Evolutionary conservation across 352 stramenopile species (phyloP).

Genomic region (Globisporangium carolinianum): DNA sequence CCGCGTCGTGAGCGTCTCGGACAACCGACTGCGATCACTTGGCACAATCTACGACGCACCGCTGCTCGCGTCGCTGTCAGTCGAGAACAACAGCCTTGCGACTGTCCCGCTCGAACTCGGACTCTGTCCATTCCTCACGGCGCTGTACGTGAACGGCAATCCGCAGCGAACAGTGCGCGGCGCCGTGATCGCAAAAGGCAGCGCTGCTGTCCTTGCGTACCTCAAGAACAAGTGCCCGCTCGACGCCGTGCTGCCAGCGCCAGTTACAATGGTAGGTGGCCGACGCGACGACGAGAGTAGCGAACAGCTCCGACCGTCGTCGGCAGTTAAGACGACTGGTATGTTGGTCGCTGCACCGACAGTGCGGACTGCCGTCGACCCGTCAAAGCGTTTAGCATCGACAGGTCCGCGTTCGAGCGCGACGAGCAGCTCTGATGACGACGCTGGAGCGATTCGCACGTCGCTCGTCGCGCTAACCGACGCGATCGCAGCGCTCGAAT

Average conservation of each 20-base stretch:
- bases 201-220: conserved; percentile 58
- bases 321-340: not conserved
- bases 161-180: conserved; percentile 75
- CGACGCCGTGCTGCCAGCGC: conserved; percentile 18
- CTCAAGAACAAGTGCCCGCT: conserved; percentile 76
- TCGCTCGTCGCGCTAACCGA: conserved; percentile 20
- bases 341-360: not conserved
- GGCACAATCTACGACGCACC: conserved; percentile 55
- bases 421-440: not conserved
- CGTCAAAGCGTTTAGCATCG: not conserved
- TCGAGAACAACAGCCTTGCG: conserved; percentile 82
- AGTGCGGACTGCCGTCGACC: not conserved
- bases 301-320: not conserved
- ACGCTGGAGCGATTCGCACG: not conserved
- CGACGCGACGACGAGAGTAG: conserved; percentile 6
- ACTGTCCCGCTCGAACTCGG: conserved; percentile 57
- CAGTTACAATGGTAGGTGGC: not conserved
- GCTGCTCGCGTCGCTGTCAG: conserved; percentile 56
- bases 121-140: conserved; percentile 49
- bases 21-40: conserved; percentile 71
- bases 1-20: conserved; percentile 60
- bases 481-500: conserved; percentile 52
- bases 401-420: not conserved
- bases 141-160: conserved; percentile 83
- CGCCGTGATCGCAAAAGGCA: conserved; percentile 69